Evolutionary conservation across 306 rosid genomes (phyloP), one percentile per base, ranked within the genome.

Genomic region (Glycine soja): DNA sequence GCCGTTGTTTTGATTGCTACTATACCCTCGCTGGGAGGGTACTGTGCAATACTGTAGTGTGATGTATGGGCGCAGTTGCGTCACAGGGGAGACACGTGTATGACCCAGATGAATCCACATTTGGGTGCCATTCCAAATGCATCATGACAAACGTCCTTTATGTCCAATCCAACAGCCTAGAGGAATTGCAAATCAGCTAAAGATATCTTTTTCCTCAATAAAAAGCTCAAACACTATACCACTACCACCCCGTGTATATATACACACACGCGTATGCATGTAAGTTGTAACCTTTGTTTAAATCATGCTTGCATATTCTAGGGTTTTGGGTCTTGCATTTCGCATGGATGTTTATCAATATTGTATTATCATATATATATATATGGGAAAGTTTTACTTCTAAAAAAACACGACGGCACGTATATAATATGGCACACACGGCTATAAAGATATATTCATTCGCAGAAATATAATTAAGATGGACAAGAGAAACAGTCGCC

Each of bases 111-210:
- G 40, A 46, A 0, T 56, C 34, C 24, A 13, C 3, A 43, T 40
- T 57, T 1, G 46, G 81, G 85, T 84, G 84, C 83, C 83, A 80
- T 84, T 85, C 86, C 93, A 91, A 88, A 88, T 70, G 79, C 83
- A 78, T 78, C 18, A 65, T 42, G 89, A 91, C 92, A 91, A 78
- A 75, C 6, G 6, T 61, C 61, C 90, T 89, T 91, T 91, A 88
- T 76, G 92, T 88, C 90, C 72, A 34, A 79, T 91, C 92, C 2
- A 73, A 47, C 82, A 86, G 64, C 38, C 43, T 18, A 34, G 30
- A 14, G 66, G 72, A 61, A 84, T 82, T 83, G 75, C 79, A 86
- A 50, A 83, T 81, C 74, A 18, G 72, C 65, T 34, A 80, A 79
- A 82, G 48, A 80, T 80, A 59, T 80, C 50, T 45, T 67, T 81